These are phyloP conservation scores for slime mould (Dictyostelium discoideum) DNA, from an alignment of 78 protist genomes.

Conservation along the genomic window DNA sequence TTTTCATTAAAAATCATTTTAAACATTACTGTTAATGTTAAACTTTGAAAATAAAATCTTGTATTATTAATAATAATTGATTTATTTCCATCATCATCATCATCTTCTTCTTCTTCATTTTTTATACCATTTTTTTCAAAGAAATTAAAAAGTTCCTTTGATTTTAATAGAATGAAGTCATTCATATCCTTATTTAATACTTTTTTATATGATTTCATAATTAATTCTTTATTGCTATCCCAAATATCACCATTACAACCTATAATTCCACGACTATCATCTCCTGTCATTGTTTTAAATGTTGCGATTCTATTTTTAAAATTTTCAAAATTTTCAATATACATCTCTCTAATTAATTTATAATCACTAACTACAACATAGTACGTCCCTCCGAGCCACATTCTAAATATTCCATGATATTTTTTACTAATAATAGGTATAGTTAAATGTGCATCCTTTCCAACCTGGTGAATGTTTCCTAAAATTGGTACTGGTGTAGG, in stretches of 20 bases:
- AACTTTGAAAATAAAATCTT: background rate
- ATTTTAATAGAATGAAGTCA: background rate
- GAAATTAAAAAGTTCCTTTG: background rate
- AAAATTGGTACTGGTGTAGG: background rate
- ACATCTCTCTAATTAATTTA: background rate
- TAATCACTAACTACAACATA: background rate
- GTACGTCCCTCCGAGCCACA: background rate
- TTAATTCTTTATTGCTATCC: background rate
- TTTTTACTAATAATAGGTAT: background rate
- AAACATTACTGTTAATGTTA: background rate
- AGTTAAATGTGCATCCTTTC: background rate
- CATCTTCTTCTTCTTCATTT: background rate
- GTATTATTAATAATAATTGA: background rate
- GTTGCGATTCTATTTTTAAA: background rate
- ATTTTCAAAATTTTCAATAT: background rate
- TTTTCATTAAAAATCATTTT: background rate
- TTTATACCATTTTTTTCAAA: background rate
- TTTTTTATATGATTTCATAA: background rate
- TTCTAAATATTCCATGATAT: background rate
- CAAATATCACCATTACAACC: background rate
- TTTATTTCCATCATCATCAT: background rate
- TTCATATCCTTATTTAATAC: background rate
- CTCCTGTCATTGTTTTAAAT: background rate
- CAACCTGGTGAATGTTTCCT: background rate
- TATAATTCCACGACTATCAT: background rate